Evolutionary conservation across 2,329 filamentous ascomycete species (phyloP), one percentile per base, ranked within the genome.

Genomic region (Pestalotiopsis sp.): DNA sequence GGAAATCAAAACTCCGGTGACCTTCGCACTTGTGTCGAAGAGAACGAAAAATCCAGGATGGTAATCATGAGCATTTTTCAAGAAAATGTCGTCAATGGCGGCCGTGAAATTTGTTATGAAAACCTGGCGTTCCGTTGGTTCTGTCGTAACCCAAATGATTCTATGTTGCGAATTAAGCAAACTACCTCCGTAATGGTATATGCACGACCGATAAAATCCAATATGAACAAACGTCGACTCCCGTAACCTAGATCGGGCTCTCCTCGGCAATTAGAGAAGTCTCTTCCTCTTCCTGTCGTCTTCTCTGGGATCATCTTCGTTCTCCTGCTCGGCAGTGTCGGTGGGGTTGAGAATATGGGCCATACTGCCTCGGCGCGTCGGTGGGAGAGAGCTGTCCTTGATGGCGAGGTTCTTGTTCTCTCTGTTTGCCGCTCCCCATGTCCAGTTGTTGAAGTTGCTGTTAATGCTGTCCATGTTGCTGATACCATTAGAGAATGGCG

Each of bases 261-360:
- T 9, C 17, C 20, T 45, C 25, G 27, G 39, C 20, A 2, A 39
- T n/a, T 64, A 88, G 73, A 86, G 82, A 73, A 90, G 79, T 67
- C 89, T 84, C 78, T 91, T 91, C 68, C 89, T 83, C 77, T 91
- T 91, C 59, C 87, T 82, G 72, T 89, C 87, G 12, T 88, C 87
- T 25, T 85, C 86, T 39, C 87, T 80, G 0, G 80, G 81, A 58
- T 87, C 86, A 68, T 88, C 87, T 68, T 89, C 87, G 36, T 88
- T 85, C 5, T 86, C 84, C 49, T 85, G 81, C 76, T 88, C 87
- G 5, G 82, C 82, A 23, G 85, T 88, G 66, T 88, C 86, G 27
- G 86, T 87, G 0, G 87, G 87, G 73, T 90, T 90, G n/a, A 90
- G 80, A 20, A 90, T 90, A 70, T 90, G 87, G 0, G 87, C 87